Conservation (phyloP, 2,329 filamentous ascomycete genomes). For the Pseudogymnoascus sp. region DNA sequence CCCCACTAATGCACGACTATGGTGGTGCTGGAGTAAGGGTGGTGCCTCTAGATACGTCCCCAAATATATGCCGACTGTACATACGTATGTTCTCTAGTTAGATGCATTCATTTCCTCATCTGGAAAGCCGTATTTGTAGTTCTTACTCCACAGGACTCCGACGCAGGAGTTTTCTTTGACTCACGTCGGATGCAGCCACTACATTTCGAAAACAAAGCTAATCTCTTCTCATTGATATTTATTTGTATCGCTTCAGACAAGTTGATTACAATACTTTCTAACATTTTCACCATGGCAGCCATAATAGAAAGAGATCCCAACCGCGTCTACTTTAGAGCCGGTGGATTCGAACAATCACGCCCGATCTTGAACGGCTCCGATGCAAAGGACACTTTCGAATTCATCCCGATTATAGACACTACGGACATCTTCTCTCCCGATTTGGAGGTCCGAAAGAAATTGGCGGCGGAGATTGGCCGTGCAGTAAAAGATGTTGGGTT, state of each 20-base stretch:
- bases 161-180: not conserved
- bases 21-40: not conserved
- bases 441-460: conserved; percentile 23
- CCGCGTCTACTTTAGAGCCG: conserved; percentile 1
- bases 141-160: not conserved
- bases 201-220: not conserved
- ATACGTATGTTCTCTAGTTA: not conserved
- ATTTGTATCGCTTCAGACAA: not conserved
- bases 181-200: not conserved
- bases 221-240: not conserved
- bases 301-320: not conserved
- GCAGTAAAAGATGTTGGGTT: conserved; percentile 32
- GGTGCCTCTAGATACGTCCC: not conserved
- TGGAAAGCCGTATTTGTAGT: not conserved
- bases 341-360: conserved; percentile 12
- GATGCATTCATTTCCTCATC: not conserved
- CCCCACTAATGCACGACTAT: not conserved
- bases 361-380: conserved; percentile 12
- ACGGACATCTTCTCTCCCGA: conserved; percentile 24
- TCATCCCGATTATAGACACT: conserved; percentile 17
- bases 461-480: conserved; percentile 27
- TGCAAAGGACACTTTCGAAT: conserved; percentile 13
- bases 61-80: not conserved
- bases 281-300: not conserved
- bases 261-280: not conserved